Conservation (phyloP, 352 stramenopile species). For the Phytophthora pisi region DNA sequence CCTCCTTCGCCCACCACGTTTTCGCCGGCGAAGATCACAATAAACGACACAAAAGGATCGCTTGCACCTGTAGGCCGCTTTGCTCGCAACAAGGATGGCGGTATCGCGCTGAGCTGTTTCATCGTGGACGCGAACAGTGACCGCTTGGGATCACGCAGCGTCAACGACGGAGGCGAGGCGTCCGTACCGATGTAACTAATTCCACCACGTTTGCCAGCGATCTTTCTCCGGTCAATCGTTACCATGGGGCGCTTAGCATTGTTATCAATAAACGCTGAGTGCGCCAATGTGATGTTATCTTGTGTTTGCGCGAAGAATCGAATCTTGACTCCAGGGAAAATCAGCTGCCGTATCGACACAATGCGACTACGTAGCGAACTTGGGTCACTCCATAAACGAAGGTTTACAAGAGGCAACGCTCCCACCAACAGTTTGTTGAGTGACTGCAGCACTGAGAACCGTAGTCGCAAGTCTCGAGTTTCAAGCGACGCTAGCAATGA, state of each 20-base stretch:
- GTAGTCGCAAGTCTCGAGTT: slow-evolving; percentile 61
- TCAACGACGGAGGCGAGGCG: slow-evolving; percentile 20
- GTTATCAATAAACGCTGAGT: slow-evolving; percentile 48
- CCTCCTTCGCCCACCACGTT: slow-evolving; percentile 83
- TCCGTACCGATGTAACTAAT: slow-evolving; percentile 10
- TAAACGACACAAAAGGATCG: slow-evolving; percentile 84
- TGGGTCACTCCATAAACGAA: slow-evolving; percentile 57
- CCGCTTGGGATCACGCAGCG: slow-evolving; percentile 49
- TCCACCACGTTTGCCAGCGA: slow-evolving; percentile 40
- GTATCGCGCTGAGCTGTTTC: slow-evolving; percentile 54
- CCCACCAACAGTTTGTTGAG: slow-evolving; percentile 62
- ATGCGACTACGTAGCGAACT: slow-evolving; percentile 57
- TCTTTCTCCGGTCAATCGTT: slow-evolving; percentile 68
- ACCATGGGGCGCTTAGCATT: slow-evolving; percentile 68
- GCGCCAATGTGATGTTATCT: slow-evolving; percentile 70
- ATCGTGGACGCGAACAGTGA: slow-evolving; percentile 78
- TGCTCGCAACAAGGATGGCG: slow-evolving; percentile 54
- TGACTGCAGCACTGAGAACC: slow-evolving; percentile 62
- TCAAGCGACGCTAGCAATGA: slow-evolving; percentile 48
- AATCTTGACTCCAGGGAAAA: slow-evolving; percentile 82
- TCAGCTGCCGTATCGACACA: slow-evolving; percentile 60
- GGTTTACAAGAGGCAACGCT: slow-evolving; percentile 69
- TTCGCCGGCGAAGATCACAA: slow-evolving; percentile 77
- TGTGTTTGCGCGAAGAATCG: slow-evolving; percentile 71
- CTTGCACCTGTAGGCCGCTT: slow-evolving; percentile 80